Percentiles rank a stretch among this genome's conserved stretches.
Evolutionary conservation across 176 grass and related monocot species (phyloP).

Genomic region (Aegilops sharonensis): DNA sequence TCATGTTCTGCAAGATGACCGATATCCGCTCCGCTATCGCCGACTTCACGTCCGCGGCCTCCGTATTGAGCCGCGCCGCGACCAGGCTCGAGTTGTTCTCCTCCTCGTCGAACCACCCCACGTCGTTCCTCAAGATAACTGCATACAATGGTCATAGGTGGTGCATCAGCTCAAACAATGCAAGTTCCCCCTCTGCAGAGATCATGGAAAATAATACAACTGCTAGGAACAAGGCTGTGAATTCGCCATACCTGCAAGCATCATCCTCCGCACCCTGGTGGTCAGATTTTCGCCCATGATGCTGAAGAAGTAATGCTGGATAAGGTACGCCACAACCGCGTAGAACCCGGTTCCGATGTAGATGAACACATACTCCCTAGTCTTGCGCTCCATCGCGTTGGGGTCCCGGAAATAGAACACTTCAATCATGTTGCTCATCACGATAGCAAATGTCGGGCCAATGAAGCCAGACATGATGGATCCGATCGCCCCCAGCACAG

Average conservation of each 20-base stretch:
- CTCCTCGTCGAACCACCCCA: slow-evolving; percentile 80
- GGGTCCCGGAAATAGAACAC: slow-evolving; percentile 76
- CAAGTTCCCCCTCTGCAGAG: no score
- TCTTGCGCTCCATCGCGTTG: slow-evolving; percentile 82
- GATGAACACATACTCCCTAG: slow-evolving; percentile 70
- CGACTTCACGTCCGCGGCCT: slow-evolving; percentile 62
- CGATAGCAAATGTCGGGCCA: slow-evolving; percentile 70
- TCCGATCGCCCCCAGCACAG: slow-evolving; percentile 61
- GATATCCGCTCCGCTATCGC: slow-evolving; percentile 76
- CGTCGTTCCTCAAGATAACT: slow-evolving; percentile 78
- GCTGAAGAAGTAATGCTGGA: slow-evolving; percentile 92
- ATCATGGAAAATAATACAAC: not conserved
- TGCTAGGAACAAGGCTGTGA: no score
- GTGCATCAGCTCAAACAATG: not conserved
- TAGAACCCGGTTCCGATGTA: slow-evolving; percentile 76
- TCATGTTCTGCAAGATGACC: slow-evolving; percentile 83
- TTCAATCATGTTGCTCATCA: slow-evolving; percentile 88
- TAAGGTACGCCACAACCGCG: slow-evolving; percentile 60
- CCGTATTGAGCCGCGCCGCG: slow-evolving; percentile 47
- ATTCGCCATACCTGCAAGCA: slow-evolving; percentile 54
- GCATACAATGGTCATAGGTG: not conserved
- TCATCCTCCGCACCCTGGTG: slow-evolving; percentile 78
- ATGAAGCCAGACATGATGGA: slow-evolving; percentile 76
- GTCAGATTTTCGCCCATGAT: slow-evolving; percentile 88
- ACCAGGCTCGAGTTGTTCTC: slow-evolving; percentile 82